phyloP scores from a whole-genome alignment of 495 filamentous ascomycete genomes.

The Bathelium albidoporum region DNA sequence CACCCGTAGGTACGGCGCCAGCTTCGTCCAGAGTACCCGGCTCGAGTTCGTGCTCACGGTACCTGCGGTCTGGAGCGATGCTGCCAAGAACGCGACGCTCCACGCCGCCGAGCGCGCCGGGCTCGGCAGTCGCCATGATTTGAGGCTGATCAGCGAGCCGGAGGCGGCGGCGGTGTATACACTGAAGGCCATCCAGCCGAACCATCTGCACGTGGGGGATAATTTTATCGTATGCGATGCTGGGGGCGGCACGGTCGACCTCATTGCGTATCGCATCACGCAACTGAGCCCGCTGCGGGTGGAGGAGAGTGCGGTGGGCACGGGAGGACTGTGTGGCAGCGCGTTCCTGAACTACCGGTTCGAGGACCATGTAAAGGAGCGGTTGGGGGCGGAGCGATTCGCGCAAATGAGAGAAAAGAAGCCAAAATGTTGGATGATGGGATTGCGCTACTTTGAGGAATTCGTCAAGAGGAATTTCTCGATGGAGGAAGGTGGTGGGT shows the following conservation, averaged over 20 bases:
- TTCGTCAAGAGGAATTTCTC: slow-evolving; percentile 53
- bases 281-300: slow-evolving; percentile 17
- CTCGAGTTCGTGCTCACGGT: slow-evolving; percentile 51
- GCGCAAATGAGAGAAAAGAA: slow-evolving; percentile 34
- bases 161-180: slow-evolving; percentile 51
- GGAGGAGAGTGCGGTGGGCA: slow-evolving; percentile 34
- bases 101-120: slow-evolving; percentile 40
- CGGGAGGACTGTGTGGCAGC: slow-evolving; percentile 42
- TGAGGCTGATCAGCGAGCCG: slow-evolving; percentile 50
- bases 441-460: slow-evolving; percentile 65
- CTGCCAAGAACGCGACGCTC: slow-evolving; percentile 36
- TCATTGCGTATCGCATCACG: slow-evolving; percentile 37
- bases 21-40: slow-evolving; percentile 33
- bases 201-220: slow-evolving; percentile 28
- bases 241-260: slow-evolving; percentile 35
- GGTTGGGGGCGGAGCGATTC: slow-evolving; percentile 33
- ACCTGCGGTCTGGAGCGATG: slow-evolving; percentile 47
- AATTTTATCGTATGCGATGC: slow-evolving; percentile 36
- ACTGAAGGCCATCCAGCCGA: slow-evolving; percentile 34
- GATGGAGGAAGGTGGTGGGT: slow-evolving; percentile 57
- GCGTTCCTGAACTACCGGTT: slow-evolving; percentile 38
- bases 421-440: slow-evolving; percentile 58
- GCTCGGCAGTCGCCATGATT: slow-evolving; percentile 35
- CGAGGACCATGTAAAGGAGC: slow-evolving; percentile 34
- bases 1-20: slow-evolving; percentile 40